Conservation (phyloP, 441 rosid species). For the Syzygium malaccense region DNA sequence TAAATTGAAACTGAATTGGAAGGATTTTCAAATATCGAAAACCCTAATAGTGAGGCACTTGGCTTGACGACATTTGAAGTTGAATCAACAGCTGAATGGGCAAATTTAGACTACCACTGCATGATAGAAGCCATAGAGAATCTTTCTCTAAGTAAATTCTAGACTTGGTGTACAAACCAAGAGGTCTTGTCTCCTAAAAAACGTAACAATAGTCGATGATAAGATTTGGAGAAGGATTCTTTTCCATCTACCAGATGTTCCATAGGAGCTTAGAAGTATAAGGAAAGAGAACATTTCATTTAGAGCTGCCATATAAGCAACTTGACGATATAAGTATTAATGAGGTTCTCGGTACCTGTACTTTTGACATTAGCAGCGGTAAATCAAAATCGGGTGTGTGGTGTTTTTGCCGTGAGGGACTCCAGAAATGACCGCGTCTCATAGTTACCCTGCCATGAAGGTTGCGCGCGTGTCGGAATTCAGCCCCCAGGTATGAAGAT, state of each 20-base stretch:
- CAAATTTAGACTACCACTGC: not conserved
- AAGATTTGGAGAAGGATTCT: not conserved
- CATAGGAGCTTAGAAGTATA: not conserved
- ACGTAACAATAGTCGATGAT: not conserved
- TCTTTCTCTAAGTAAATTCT: not conserved
- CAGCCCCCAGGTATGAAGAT: not conserved
- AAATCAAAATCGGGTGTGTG: not conserved
- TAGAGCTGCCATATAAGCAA: not conserved
- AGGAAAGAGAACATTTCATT: not conserved
- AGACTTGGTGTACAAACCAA: not conserved
- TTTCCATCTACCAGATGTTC: not conserved
- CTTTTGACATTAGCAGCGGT: not conserved
- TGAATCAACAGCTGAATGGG: not conserved
- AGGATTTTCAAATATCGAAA: not conserved
- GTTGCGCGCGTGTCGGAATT: not conserved
- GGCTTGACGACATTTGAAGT: not conserved
- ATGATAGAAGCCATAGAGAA: not conserved
- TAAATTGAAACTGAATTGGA: not conserved
- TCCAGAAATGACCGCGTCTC: not conserved
- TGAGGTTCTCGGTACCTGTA: not conserved
- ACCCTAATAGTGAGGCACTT: not conserved
- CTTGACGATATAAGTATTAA: not conserved
- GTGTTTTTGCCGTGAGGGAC: not conserved
- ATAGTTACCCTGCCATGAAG: not conserved
- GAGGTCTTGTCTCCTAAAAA: not conserved